Conservation (phyloP, 1,284 basidiomycete species). For the Ceratobasidium papillatum region DNA sequence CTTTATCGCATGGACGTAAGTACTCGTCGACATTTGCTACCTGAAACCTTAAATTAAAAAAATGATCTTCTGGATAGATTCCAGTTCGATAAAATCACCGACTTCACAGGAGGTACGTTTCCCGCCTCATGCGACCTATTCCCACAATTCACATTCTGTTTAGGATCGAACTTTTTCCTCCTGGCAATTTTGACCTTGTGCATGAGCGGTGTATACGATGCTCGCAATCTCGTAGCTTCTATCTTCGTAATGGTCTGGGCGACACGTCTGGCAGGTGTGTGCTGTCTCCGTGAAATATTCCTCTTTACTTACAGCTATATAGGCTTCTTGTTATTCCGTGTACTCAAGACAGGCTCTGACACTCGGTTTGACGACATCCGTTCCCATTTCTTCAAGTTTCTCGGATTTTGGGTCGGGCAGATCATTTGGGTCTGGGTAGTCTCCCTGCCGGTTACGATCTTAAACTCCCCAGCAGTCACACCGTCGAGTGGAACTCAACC, state of each 20-base stretch:
- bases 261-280: constrained; percentile 60
- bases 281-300: not conserved
- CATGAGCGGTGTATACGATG: constrained; percentile 64
- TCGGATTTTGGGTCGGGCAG: constrained; percentile 67
- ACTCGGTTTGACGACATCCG: constrained; percentile 73
- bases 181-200: constrained; percentile 66
- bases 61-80: constrained; percentile 47
- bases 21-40: not conserved
- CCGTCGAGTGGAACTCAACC: constrained; percentile 62
- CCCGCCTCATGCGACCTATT: not conserved
- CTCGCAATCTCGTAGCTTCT: constrained; percentile 66
- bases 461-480: constrained; percentile 73
- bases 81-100: constrained; percentile 79
- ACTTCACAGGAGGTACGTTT: constrained; percentile 66
- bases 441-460: constrained; percentile 69
- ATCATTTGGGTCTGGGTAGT: constrained; percentile 74
- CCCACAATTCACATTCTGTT: constrained; percentile 3
- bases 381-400: constrained; percentile 71
- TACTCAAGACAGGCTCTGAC: constrained; percentile 72
- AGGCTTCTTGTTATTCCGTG: constrained; percentile 73
- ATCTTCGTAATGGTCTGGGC: constrained; percentile 73
- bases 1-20: constrained; percentile 67
- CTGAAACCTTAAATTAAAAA: not conserved
- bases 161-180: constrained; percentile 74
- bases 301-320: constrained; percentile 34